Conservation (phyloP, 805 yeast species). For the Saitoella complicata region DNA sequence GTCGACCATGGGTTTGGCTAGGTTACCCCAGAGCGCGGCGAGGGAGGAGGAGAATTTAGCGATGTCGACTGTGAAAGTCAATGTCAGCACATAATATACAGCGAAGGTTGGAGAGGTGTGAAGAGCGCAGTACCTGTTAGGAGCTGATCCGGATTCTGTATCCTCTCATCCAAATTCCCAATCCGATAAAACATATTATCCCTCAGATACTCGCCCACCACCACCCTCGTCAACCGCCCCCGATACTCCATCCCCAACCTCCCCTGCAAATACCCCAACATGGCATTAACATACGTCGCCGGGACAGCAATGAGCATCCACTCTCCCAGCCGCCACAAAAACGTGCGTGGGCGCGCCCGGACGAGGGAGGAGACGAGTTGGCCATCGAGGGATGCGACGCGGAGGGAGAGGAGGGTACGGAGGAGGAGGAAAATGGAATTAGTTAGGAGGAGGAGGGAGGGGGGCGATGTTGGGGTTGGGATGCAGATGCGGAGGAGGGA, state of each 20-base stretch:
- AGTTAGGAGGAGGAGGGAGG: constrained; percentile 7
- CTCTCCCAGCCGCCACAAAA: constrained; percentile 26
- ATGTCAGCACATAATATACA: too few relatives aligned
- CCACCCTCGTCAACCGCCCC: constrained; percentile 42
- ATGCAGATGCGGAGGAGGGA: too few relatives aligned
- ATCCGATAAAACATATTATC: constrained; percentile 53
- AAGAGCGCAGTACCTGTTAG: too few relatives aligned
- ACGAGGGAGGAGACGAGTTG: constrained; percentile 66
- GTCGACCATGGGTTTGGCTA: constrained; percentile 71
- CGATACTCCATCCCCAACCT: constrained; percentile 33
- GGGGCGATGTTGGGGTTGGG: too few relatives aligned
- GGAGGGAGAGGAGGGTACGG: constrained; percentile 59
- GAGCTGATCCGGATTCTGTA: constrained; percentile 67
- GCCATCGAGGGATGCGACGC: constrained; percentile 80
- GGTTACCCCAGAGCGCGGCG: constrained; percentile 62
- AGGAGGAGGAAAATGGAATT: constrained; percentile 46
- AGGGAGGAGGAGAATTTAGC: constrained; percentile 55
- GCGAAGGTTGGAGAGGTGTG: too few relatives aligned
- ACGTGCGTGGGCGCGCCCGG: constrained; percentile 46
- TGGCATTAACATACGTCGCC: constrained; percentile 61
- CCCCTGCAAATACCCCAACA: constrained; percentile 29
- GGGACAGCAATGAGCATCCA: constrained; percentile 86
- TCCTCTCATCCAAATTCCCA: constrained; percentile 39
- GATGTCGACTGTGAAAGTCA: too few relatives aligned
- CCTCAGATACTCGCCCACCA: constrained; percentile 60